Percentiles rank a stretch among this genome's conserved stretches.
Conservation (phyloP, 2,329 filamentous ascomycete genomes). For the Ploettnerulaceae sp. region DNA sequence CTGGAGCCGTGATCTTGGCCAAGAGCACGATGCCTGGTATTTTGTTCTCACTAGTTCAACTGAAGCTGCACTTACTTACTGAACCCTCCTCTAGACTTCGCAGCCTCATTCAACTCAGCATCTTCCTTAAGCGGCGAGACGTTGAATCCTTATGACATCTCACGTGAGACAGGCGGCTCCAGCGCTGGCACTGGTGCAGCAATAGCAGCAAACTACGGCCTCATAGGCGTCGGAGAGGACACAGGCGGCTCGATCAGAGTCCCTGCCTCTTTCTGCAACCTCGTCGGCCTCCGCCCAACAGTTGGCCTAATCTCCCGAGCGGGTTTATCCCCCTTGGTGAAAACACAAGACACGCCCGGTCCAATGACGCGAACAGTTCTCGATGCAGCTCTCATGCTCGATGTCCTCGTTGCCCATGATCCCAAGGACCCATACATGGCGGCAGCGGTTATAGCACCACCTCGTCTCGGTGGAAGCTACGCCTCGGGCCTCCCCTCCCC, state of each 20-base stretch:
- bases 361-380: conserved; percentile 32
- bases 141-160: conserved; percentile 16
- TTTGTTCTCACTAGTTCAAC: too few relatives aligned
- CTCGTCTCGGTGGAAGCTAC: conserved; percentile 31
- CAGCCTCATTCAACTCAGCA: conserved; percentile 15
- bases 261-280: conserved; percentile 21
- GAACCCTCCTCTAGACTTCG: conserved; percentile 13
- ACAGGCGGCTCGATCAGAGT: conserved; percentile 20
- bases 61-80: not conserved
- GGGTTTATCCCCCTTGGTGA: conserved; percentile 30
- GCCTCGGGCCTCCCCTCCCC: conserved; percentile 22
- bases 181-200: conserved; percentile 44
- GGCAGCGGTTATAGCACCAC: conserved; percentile 22
- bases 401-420: conserved; percentile 31
- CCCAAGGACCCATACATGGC: conserved; percentile 29
- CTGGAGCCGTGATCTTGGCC: conserved; percentile 23
- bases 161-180: conserved; percentile 40
- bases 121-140: conserved; percentile 18
- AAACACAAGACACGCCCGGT: conserved; percentile 32
- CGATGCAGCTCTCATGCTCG: conserved; percentile 32
- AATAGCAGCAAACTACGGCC: conserved; percentile 36
- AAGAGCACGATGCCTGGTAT: conserved; percentile 23
- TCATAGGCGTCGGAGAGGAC: conserved; percentile 33
- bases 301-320: conserved; percentile 20
- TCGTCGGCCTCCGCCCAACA: conserved; percentile 21